Evolutionary conservation across 352 stramenopile species (phyloP).

Genomic region (Globisporangium irregulare): DNA sequence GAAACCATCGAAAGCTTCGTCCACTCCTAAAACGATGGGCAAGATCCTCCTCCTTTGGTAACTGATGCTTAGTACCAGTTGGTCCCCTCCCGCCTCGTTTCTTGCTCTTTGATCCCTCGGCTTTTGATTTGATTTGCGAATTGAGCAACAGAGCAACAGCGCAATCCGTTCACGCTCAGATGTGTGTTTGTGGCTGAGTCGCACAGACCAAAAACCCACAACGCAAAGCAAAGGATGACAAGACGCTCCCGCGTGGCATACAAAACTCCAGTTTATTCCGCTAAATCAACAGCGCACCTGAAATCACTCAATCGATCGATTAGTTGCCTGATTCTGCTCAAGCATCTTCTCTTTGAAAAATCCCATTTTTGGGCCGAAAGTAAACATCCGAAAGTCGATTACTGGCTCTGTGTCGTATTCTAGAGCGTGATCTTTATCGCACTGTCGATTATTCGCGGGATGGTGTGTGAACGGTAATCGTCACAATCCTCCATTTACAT

Average conservation of each 20-base stretch:
- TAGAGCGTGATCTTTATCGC: background rate
- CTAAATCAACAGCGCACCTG: background rate
- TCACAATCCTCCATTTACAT: background rate
- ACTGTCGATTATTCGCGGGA: background rate
- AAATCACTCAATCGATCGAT: background rate
- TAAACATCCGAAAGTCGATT: background rate
- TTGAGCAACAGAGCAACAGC: background rate
- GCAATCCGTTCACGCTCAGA: background rate
- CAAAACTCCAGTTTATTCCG: background rate
- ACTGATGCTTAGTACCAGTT: background rate
- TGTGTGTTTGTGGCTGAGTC: too few relatives aligned
- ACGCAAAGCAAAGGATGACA: too few relatives aligned
- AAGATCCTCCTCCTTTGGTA: background rate
- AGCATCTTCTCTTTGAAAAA: background rate
- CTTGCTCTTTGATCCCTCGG: too few relatives aligned
- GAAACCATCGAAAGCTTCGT: background rate
- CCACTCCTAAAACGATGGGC: constrained; percentile 1
- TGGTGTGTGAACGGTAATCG: background rate
- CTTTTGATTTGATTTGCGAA: background rate
- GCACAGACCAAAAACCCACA: too few relatives aligned
- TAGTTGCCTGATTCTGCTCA: too few relatives aligned
- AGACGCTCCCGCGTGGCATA: background rate
- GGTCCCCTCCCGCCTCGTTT: background rate
- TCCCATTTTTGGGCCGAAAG: background rate
- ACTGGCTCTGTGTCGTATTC: background rate